phyloP scores from a whole-genome alignment of 1,284 basidiomycete species.

The Coniferiporia weirii region DNA sequence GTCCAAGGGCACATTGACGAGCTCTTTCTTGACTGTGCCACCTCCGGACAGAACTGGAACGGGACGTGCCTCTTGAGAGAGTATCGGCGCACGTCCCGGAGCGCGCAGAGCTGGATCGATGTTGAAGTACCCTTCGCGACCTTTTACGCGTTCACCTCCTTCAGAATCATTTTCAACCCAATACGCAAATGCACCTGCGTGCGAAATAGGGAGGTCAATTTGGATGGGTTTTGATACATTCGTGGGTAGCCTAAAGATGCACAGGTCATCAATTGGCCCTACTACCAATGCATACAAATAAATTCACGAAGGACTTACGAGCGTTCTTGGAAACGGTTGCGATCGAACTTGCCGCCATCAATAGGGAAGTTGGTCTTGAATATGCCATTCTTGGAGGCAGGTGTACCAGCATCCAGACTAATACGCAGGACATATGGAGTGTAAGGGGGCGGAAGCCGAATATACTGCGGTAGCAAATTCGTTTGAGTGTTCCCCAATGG shows the following conservation, averaged over 20 bases:
- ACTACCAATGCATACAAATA: not conserved
- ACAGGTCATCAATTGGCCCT: not conserved
- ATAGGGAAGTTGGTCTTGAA: conserved; percentile 95
- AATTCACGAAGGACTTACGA: conserved; percentile 49
- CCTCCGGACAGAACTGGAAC: conserved; percentile 46
- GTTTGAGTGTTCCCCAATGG: not conserved
- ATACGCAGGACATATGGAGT: conserved; percentile 86
- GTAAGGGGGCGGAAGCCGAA: conserved; percentile 89
- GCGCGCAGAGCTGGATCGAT: conserved; percentile 83
- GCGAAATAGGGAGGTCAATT: conserved; percentile 89
- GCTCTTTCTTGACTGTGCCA: conserved; percentile 42
- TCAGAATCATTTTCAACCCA: conserved; percentile 86
- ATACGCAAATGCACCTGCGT: conserved; percentile 91
- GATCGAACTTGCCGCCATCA: conserved; percentile 80
- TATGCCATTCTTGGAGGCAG: conserved; percentile 81
- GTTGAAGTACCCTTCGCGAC: conserved; percentile 90
- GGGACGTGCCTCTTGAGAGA: conserved; percentile 50
- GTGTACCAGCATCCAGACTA: conserved; percentile 83
- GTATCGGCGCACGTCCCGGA: conserved; percentile 67
- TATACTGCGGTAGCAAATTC: conserved; percentile 56
- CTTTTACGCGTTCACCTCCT: conserved; percentile 58
- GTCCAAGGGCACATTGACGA: conserved; percentile 73
- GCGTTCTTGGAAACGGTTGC: conserved; percentile 72
- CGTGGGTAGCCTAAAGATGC: conserved; percentile 57
- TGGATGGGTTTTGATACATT: conserved; percentile 86